phyloP scores from a whole-genome alignment of 352 stramenopile species.

The Phytophthora fragariae region DNA sequence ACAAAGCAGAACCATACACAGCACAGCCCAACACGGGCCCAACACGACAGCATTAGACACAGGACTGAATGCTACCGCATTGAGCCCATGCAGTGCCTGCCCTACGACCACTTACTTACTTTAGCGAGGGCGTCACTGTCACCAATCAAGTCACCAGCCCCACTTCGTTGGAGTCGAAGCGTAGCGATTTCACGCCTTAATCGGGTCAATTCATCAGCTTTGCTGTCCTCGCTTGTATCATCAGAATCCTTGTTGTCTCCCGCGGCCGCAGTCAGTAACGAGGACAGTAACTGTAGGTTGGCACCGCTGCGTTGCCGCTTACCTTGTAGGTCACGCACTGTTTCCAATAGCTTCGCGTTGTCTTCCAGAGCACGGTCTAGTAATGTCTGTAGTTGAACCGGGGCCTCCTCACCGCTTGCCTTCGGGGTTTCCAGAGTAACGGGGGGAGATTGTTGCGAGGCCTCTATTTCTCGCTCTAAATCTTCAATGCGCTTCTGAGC shows the following conservation, averaged over 20 bases:
- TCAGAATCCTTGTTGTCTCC: constrained; percentile 19
- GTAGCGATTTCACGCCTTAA: constrained; percentile 52
- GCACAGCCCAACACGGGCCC: constrained; percentile 36
- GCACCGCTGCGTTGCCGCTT: constrained; percentile 47
- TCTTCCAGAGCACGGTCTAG: constrained; percentile 61
- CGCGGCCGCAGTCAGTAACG: constrained; percentile 28
- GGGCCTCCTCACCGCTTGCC: constrained; percentile 4
- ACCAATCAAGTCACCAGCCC: constrained; percentile 8
- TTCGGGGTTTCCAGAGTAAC: neutral
- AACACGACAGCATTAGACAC: constrained; percentile 45
- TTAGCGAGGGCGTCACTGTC: constrained; percentile 45
- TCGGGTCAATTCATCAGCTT: constrained; percentile 50
- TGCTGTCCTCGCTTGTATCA: constrained; percentile 29
- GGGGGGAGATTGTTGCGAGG: constrained; percentile 11
- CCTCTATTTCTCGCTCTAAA: constrained; percentile 46
- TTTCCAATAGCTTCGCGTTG: constrained; percentile 69
- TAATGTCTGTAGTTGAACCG: constrained; percentile 53
- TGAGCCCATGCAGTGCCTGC: constrained; percentile 39
- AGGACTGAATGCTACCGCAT: constrained; percentile 36
- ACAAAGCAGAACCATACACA: constrained; percentile 41
- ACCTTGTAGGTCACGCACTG: constrained; percentile 71
- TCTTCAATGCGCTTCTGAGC: constrained; percentile 53
- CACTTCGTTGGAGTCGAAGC: constrained; percentile 39
- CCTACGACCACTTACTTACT: constrained; percentile 48
- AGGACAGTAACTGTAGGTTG: constrained; percentile 49